phyloP scores from a whole-genome alignment of 257 asterid genomes.

The Buddleja alternifolia region DNA sequence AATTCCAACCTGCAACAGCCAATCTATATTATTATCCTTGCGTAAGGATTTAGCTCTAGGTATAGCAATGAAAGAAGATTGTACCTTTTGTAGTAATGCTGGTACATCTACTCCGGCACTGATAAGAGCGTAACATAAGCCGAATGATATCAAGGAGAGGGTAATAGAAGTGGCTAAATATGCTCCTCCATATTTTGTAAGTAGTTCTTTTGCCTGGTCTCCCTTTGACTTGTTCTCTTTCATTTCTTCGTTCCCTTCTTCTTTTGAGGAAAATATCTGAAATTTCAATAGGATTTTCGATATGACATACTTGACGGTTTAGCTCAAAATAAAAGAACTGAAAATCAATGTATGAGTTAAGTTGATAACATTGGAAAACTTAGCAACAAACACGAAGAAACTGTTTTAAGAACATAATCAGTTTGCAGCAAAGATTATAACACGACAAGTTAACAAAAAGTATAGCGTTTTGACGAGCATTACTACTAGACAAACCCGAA shows the following conservation, averaged over 20 bases:
- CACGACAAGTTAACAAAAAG: neutral
- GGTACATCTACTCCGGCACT: constrained; percentile 87
- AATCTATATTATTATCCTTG: neutral
- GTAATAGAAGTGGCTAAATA: constrained; percentile 92
- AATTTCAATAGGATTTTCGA: constrained; percentile 3
- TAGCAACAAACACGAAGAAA: neutral
- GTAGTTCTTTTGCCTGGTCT: constrained; percentile 83
- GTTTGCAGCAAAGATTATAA: neutral
- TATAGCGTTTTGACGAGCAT: constrained; percentile 6
- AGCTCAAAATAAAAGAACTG: neutral
- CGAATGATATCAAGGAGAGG: constrained; percentile 84
- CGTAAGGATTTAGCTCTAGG: neutral
- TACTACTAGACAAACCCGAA: neutral
- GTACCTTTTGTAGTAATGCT: constrained; percentile 74
- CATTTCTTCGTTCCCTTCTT: constrained; percentile 42
- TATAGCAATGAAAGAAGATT: neutral
- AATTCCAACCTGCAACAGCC: constrained; percentile 68
- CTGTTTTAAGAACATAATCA: neutral
- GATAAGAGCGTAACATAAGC: constrained; percentile 76
- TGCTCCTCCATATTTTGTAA: constrained; percentile 94
- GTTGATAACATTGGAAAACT: neutral
- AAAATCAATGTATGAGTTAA: neutral
- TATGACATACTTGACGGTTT: neutral
- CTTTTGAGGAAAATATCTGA: constrained; percentile 85
- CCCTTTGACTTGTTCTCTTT: constrained; percentile 71